Conservation (phyloP, 257 asterid species). For the Ilex asprella region DNA sequence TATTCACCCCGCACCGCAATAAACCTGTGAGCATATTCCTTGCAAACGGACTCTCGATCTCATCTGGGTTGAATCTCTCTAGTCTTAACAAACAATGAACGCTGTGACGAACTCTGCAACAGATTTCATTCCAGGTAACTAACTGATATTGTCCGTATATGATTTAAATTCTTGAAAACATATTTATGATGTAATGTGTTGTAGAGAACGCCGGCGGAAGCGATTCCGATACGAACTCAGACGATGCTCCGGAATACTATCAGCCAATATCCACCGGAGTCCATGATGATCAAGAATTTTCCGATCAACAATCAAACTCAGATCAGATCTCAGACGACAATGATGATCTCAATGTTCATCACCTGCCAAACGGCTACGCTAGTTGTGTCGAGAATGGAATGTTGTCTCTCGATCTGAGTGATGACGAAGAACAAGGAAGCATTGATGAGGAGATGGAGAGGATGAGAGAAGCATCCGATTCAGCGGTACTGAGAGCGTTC, state of each 20-base stretch:
- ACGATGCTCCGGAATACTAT: conserved; percentile 55
- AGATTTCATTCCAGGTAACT: background rate
- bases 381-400: conserved; percentile 35
- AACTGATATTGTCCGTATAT: too few relatives aligned
- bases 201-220: conserved; percentile 39
- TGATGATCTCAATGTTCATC: conserved; percentile 19
- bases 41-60: too few relatives aligned
- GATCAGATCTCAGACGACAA: too few relatives aligned
- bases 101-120: background rate
- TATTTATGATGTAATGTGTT: background rate
- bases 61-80: too few relatives aligned
- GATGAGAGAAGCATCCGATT: conserved; percentile 32
- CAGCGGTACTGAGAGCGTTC: conserved; percentile 29
- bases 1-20: too few relatives aligned
- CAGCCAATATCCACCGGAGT: conserved; percentile 35
- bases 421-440: conserved; percentile 15
- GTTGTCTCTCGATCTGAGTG: conserved; percentile 56
- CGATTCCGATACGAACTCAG: conserved; percentile 61
- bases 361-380: conserved; percentile 50
- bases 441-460: conserved; percentile 19
- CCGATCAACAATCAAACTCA: background rate
- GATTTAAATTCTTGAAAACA: too few relatives aligned
- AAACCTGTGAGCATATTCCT: too few relatives aligned
- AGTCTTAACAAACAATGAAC: too few relatives aligned
- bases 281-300: conserved; percentile 17